These are phyloP conservation scores for Adenanthera pavonina DNA, from an alignment of 306 rosid genomes.

Conservation along the genomic window DNA sequence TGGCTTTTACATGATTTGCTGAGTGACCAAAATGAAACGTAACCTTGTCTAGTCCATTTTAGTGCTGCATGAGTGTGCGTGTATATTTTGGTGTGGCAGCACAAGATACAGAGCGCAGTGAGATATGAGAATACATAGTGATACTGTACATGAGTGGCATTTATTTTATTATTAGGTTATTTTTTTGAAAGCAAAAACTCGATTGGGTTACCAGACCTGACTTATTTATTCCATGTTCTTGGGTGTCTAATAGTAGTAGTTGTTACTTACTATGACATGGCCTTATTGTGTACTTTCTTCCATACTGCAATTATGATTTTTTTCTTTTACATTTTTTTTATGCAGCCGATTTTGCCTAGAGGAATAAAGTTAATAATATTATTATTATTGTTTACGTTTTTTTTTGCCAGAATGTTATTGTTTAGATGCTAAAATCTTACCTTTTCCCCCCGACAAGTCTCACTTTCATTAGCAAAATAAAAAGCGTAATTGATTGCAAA, in stretches of 20 bases:
- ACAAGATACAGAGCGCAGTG: slow-evolving; percentile 42
- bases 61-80: slow-evolving; percentile 44
- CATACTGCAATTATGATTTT: neutral
- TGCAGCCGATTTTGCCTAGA: too few species aligned
- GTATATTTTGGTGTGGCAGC: slow-evolving; percentile 44
- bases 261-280: slow-evolving; percentile 6
- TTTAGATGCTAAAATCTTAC: neutral
- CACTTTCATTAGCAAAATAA: neutral
- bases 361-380: too few species aligned
- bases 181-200: slow-evolving; percentile 28
- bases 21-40: slow-evolving; percentile 41
- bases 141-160: slow-evolving; percentile 53
- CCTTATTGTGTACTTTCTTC: neutral
- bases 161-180: slow-evolving; percentile 42
- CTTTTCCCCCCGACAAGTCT: neutral
- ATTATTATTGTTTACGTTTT: too few species aligned
- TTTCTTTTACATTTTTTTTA: too few species aligned
- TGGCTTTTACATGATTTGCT: slow-evolving; percentile 42
- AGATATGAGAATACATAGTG: slow-evolving; percentile 35
- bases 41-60: slow-evolving; percentile 45
- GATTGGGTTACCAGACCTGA: slow-evolving; percentile 15
- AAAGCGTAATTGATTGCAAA: neutral
- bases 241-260: neutral
- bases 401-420: too few species aligned
- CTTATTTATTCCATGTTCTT: neutral